Conservation (phyloP, 257 asterid genomes). For the Gynochthodes officinalis region DNA sequence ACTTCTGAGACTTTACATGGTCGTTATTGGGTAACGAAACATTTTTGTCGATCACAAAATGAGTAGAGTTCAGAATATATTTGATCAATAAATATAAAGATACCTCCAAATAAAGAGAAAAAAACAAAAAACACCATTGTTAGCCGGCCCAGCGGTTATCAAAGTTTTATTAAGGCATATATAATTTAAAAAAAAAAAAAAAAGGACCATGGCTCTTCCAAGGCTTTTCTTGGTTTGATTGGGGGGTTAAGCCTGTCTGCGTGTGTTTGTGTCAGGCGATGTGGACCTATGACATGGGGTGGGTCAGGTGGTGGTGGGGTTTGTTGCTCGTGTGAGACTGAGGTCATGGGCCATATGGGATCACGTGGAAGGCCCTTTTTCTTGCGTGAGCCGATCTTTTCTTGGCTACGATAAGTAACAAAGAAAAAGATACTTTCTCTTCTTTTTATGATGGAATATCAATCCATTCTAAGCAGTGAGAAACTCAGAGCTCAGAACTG, state of each 20-base stretch:
- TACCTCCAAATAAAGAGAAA: no score
- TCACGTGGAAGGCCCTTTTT: constrained; percentile 23
- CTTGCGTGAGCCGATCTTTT: neutral
- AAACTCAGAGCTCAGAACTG: neutral
- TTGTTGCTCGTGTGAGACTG: constrained; percentile 7
- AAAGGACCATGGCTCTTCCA: no score
- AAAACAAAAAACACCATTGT: no score
- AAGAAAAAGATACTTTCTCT: constrained; percentile 15
- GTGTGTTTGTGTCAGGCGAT: constrained; percentile 6
- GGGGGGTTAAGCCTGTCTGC: neutral
- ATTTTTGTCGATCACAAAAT: no score
- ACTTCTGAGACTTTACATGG: no score
- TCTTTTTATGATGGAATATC: constrained; percentile 18
- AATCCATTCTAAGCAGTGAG: neutral
- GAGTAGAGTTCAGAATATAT: no score
- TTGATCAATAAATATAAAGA: no score
- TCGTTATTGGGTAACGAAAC: no score
- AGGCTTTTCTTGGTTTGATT: neutral
- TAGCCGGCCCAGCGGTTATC: no score
- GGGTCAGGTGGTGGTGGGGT: constrained; percentile 8
- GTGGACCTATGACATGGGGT: constrained; percentile 1
- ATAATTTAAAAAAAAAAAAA: no score
- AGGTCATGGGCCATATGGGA: constrained; percentile 2
- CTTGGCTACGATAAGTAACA: neutral
- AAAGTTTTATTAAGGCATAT: no score